Evolutionary conservation across 2,329 filamentous ascomycete species (phyloP).

Genomic region (Talaromyces funiculosus): DNA sequence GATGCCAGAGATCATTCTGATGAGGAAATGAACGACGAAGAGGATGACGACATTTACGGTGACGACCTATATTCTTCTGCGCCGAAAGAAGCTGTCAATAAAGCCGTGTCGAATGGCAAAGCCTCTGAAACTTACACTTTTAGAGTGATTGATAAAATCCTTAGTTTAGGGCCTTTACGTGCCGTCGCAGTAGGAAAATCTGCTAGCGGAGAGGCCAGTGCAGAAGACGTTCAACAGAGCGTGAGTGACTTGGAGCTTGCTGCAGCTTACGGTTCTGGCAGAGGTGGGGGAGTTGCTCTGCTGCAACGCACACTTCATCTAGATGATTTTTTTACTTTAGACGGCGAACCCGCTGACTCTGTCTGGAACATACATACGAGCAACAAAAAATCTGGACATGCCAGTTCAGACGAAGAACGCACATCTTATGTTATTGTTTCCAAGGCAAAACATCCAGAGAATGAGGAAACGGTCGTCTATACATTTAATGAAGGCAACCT

Average conservation of each 20-base stretch:
- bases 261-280: slow-evolving; percentile 49
- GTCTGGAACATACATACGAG: slow-evolving; percentile 69
- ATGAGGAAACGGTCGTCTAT: slow-evolving; percentile 74
- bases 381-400: slow-evolving; percentile 42
- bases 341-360: slow-evolving; percentile 66
- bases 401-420: slow-evolving; percentile 42
- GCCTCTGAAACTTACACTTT: slow-evolving; percentile 59
- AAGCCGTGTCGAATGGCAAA: slow-evolving; percentile 19
- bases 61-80: slow-evolving; percentile 45
- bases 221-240: slow-evolving; percentile 21
- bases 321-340: slow-evolving; percentile 61
- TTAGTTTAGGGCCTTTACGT: slow-evolving; percentile 73
- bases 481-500: slow-evolving; percentile 67
- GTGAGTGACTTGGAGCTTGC: slow-evolving; percentile 46
- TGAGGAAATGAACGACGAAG: slow-evolving; percentile 34
- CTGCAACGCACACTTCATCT: slow-evolving; percentile 75
- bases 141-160: slow-evolving; percentile 67
- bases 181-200: slow-evolving; percentile 65
- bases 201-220: slow-evolving; percentile 42
- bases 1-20: slow-evolving; percentile 50
- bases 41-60: slow-evolving; percentile 54
- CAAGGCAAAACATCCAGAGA: slow-evolving; percentile 59
- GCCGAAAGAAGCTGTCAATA: slow-evolving; percentile 18
- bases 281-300: slow-evolving; percentile 64
- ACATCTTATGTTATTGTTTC: slow-evolving; percentile 68